These are phyloP conservation scores for Mucor sp. DNA, from an alignment of 371 early-diverging fungal genomes.

Conservation along the genomic window DNA sequence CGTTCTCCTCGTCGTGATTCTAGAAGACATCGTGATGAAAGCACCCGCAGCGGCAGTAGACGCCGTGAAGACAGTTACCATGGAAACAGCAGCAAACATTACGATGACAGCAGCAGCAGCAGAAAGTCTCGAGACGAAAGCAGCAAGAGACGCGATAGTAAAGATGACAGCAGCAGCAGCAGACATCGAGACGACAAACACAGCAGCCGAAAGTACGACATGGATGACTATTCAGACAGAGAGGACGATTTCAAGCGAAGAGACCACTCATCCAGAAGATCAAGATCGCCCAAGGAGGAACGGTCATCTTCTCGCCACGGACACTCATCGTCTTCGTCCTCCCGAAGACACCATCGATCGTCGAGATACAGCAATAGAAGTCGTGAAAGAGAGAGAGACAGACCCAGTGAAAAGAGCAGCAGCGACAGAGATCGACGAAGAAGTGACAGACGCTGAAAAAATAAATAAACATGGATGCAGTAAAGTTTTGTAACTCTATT, in stretches of 20 bases:
- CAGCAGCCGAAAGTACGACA: neutral
- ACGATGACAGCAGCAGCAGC: constrained; percentile 3
- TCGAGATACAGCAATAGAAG: constrained; percentile 66
- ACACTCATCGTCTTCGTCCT: constrained; percentile 59
- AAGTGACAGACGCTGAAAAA: constrained; percentile 13
- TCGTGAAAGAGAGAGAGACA: constrained; percentile 53
- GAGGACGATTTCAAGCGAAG: neutral
- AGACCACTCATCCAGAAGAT: constrained; percentile 24
- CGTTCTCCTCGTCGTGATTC: constrained; percentile 14
- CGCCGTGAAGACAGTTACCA: neutral
- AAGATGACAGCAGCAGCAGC: neutral
- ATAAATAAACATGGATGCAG: neutral
- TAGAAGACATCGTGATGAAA: constrained; percentile 11
- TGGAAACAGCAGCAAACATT: constrained; percentile 1
- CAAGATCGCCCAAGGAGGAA: neutral
- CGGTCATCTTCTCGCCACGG: neutral
- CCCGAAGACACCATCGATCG: constrained; percentile 66
- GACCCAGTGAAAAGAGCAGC: constrained; percentile 1
- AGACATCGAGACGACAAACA: neutral
- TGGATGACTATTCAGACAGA: neutral
- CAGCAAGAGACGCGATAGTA: neutral
- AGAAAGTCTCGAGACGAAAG: neutral
- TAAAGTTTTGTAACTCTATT: neutral
- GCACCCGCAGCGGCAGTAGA: constrained; percentile 12
- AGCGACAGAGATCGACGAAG: neutral